Evolutionary conservation across 164 flowering plant species (phyloP).

Genomic region (Macadamia tetraphylla): DNA sequence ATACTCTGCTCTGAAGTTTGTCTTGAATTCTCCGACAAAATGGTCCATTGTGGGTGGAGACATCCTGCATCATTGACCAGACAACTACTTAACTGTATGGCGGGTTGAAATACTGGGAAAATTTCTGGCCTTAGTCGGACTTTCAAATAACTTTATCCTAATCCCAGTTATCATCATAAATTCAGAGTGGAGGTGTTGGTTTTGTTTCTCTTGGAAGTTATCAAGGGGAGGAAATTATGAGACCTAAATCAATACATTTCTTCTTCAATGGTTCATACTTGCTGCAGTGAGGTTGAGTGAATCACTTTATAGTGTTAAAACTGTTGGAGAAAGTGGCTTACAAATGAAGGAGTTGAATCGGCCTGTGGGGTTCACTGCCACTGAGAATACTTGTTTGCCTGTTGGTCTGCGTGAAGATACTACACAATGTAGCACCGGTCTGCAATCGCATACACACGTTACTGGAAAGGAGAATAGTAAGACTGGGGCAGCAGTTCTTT

Average conservation of each 20-base stretch:
- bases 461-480: constrained; percentile 32
- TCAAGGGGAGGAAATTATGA: too few species aligned
- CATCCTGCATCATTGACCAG: too few species aligned
- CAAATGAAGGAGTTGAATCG: constrained; percentile 31
- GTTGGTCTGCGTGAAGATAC: constrained; percentile 31
- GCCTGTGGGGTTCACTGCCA: constrained; percentile 26
- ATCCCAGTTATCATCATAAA: too few species aligned
- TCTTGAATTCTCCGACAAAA: too few species aligned
- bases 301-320: constrained; percentile 62
- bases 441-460: constrained; percentile 18
- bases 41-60: too few species aligned
- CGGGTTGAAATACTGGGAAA: too few species aligned
- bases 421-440: constrained; percentile 23
- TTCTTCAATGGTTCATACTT: constrained; percentile 9
- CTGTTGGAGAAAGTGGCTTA: constrained; percentile 38
- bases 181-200: too few species aligned
- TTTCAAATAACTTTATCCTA: too few species aligned
- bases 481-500: constrained; percentile 33
- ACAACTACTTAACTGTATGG: too few species aligned
- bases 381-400: constrained; percentile 67
- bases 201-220: too few species aligned
- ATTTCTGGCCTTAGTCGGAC: too few species aligned
- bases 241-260: not conserved
- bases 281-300: constrained; percentile 80
- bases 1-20: too few species aligned